A percentile compares a stretch with the other conserved stretches of the same genome.
phyloP scores from a whole-genome alignment of 1,284 basidiomycete genomes.

The Rhodotorula sp. region DNA sequence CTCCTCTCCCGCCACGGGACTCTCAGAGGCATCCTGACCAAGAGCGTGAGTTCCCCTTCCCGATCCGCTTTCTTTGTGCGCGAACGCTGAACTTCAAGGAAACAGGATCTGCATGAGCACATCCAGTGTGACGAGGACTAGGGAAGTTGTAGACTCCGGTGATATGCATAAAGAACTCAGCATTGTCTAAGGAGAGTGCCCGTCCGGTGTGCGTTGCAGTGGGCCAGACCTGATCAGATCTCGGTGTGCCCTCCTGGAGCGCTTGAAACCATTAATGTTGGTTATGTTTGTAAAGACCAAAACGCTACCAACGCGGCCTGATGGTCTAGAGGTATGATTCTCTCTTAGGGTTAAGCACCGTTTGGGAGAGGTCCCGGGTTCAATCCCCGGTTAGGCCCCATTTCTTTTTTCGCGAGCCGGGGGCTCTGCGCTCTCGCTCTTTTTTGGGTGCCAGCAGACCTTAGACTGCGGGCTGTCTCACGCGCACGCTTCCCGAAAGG shows the following conservation, averaged over 20 bases:
- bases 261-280: too few relatives aligned
- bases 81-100: not conserved
- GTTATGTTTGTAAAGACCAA: too few relatives aligned
- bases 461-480: too few relatives aligned
- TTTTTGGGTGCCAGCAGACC: too few relatives aligned
- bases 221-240: too few relatives aligned
- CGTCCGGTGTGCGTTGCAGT: too few relatives aligned
- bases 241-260: too few relatives aligned
- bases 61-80: not conserved
- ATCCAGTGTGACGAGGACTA: not conserved
- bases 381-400: conserved; percentile 29
- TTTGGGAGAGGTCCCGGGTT: conserved; percentile 32
- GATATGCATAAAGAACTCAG: too few relatives aligned
- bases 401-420: not conserved
- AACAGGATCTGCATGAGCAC: not conserved
- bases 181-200: too few relatives aligned
- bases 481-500: too few relatives aligned
- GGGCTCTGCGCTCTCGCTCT: too few relatives aligned
- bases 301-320: conserved; percentile 3
- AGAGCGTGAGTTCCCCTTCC: conserved; percentile 28
- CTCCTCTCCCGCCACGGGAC: conserved; percentile 32
- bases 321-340: conserved; percentile 35
- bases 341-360: conserved; percentile 17
- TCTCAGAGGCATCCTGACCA: conserved; percentile 33
- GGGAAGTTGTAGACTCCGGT: too few relatives aligned